These are phyloP conservation scores for Gracilaria gracilis DNA, from an alignment of 23 red algal species.

Conservation along the genomic window DNA sequence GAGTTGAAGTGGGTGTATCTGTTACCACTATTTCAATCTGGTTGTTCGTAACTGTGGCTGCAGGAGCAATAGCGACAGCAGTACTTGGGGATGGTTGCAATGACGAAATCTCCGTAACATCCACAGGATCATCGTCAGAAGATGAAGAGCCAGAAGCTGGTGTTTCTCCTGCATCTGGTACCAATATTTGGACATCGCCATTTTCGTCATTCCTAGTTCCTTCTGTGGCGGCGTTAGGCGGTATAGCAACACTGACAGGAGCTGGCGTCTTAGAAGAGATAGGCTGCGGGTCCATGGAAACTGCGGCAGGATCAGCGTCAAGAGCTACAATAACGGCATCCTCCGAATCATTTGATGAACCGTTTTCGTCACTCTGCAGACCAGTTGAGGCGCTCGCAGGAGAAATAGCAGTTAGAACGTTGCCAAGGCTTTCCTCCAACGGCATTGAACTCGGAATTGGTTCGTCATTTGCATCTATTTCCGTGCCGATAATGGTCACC, in stretches of 20 bases:
- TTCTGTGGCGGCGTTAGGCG: background rate
- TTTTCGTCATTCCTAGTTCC: background rate
- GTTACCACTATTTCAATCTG: slow-evolving; percentile 33
- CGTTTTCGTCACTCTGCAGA: background rate
- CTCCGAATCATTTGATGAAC: slow-evolving; percentile 4
- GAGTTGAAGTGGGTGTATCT: background rate
- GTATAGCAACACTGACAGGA: slow-evolving; percentile 22
- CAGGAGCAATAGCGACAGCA: background rate
- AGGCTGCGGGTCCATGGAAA: background rate
- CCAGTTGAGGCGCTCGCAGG: background rate
- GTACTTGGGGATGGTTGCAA: background rate
- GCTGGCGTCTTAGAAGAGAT: background rate
- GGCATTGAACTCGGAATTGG: background rate
- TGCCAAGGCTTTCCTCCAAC: background rate
- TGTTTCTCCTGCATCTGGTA: background rate
- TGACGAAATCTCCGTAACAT: background rate
- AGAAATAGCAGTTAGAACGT: slow-evolving; percentile 1
- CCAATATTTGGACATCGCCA: slow-evolving; percentile 1
- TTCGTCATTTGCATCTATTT: background rate
- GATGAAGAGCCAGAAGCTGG: background rate
- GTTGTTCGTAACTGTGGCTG: background rate
- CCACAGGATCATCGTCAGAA: background rate
- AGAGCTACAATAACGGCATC: background rate
- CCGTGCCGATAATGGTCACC: background rate
- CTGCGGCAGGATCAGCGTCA: background rate